These are phyloP conservation scores for Cryptosporidium xiaoi DNA, from an alignment of 169 alveolate genomes.

Conservation along the genomic window DNA sequence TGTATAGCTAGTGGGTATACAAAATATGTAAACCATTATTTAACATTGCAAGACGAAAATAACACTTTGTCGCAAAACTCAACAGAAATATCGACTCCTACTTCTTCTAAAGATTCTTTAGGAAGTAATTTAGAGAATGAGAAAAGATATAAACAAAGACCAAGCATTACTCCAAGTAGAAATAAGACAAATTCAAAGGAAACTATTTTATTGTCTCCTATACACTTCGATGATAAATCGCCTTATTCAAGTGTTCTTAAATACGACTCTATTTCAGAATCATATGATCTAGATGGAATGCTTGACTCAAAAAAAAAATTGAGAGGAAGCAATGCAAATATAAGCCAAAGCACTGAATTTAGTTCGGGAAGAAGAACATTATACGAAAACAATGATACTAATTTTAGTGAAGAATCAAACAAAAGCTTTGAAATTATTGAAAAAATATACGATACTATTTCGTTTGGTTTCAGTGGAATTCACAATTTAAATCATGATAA, in stretches of 20 bases:
- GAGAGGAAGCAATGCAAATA: neutral
- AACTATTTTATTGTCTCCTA: constrained; percentile 22
- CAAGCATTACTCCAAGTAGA: constrained; percentile 19
- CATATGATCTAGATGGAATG: constrained; percentile 29
- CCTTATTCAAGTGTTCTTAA: constrained; percentile 61
- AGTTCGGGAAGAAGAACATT: neutral
- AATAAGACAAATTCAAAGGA: neutral
- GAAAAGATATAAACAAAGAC: neutral
- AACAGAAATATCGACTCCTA: constrained; percentile 35
- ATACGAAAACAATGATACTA: neutral
- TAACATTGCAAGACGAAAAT: constrained; percentile 4
- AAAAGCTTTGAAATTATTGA: neutral
- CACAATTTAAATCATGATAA: neutral
- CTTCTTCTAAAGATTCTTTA: neutral
- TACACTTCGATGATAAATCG: constrained; percentile 60
- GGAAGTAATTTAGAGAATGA: neutral
- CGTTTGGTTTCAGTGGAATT: neutral
- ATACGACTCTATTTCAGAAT: constrained; percentile 32
- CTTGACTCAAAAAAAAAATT: neutral
- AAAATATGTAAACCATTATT: constrained; percentile 42
- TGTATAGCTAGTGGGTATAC: constrained; percentile 74
- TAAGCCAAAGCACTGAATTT: neutral
- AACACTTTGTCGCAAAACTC: constrained; percentile 13
- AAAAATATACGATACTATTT: neutral
- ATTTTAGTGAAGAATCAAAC: neutral